Evolutionary conservation across 2,329 filamentous ascomycete species (phyloP), one percentile per base, ranked within the genome.

Genomic region (Sarocladiaceae sp.): DNA sequence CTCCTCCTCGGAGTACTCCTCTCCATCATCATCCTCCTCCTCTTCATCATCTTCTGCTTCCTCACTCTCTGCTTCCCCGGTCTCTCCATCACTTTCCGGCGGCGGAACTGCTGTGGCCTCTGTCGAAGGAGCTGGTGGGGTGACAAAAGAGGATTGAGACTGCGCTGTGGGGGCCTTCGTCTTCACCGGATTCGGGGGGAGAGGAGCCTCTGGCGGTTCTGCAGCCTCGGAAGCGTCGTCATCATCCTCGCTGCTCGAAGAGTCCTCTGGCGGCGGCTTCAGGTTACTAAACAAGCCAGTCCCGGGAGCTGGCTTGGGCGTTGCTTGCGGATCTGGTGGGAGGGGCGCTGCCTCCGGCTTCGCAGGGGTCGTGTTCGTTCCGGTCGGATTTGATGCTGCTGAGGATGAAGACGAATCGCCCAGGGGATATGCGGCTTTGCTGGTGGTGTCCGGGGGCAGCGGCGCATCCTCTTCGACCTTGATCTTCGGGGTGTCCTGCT

Each of bases 381-480:
- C 61, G 2, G 59, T 42, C 17, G 54, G 57, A 58, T 62, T 66
- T 52, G 76, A 74, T 50, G 68, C 64, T 55, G 71, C 68, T 44
- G 78, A 81, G 54, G 78, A 79, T 39, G 76, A 78, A 31, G 75
- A 76, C 17, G 76, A 78, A 54, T 78, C 74, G 46, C 74, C 76
- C 35, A 79, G 57, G 48, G 71, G 66, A 59, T 74, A 81, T 49
- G 68, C 63, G 53, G 67, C 64, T 69, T 76, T 80, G 71, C 78
- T 83, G 51, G 72, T 80, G 53, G 76, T 66, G 55, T 82, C 78
- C 20, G 79, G 78, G 29, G 80, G 79, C 4, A 82, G 65, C 53
- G 79, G 78, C 20, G 60, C 65, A 54, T 64, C 58, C 33, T 69
- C 66, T 31, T 65, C 64, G 35, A 61, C 55, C 56, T 73, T 76